Evolutionary conservation across 1,284 basidiomycete genomes (phyloP), one percentile per base, ranked within the genome.

Genomic region (Rhizoctonia solani): DNA sequence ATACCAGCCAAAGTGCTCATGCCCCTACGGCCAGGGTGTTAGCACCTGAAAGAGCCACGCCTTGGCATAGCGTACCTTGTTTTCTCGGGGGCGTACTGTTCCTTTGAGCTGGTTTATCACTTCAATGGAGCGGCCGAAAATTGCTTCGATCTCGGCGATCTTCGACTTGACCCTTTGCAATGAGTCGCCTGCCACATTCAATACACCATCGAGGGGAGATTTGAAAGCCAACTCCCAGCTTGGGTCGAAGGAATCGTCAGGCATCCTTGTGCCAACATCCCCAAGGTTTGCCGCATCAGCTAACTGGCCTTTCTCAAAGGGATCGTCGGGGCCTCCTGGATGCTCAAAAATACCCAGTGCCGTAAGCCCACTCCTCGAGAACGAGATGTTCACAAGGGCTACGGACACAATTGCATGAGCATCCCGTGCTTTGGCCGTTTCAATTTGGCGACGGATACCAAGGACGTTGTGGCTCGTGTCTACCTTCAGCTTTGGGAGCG

Each of bases 261-360:
- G 25, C n/a, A 32, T 27, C 34, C 75, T 69, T 9, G 71, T 72
- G 19, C 70, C 69, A 19, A 65, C 54, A 32, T 77, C 76, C 2
- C 73, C 74, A 41, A 80, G 74, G 11, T 59, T 55, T 6, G 66
- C 6, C 6, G 77, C 73, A 65, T 77, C 75, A 0, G 65, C 67
- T n/a, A 74, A 68, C 66, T 79, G 79, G 6, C 79, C 79, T 1
- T 27, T 58, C 1, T 54, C 25, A 70, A 79, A 81, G 1, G 70
- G 69, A 1, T 68, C 1, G 67, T 80, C 79, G n/a, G n/a, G n/a
- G n/a, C n/a, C n/a, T 1, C 72, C 73, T 21, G 80, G 71, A 52
- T 76, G 67, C 67, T 79, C 78, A 6, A 69, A 74, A 50, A 80
- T 72, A 8, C 76, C 77, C 13, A 81, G 71, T 25, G 67, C 71